Evolutionary conservation across 768 basidiomycete species (phyloP).

Genomic region (Hebeloma cylindrosporum): DNA sequence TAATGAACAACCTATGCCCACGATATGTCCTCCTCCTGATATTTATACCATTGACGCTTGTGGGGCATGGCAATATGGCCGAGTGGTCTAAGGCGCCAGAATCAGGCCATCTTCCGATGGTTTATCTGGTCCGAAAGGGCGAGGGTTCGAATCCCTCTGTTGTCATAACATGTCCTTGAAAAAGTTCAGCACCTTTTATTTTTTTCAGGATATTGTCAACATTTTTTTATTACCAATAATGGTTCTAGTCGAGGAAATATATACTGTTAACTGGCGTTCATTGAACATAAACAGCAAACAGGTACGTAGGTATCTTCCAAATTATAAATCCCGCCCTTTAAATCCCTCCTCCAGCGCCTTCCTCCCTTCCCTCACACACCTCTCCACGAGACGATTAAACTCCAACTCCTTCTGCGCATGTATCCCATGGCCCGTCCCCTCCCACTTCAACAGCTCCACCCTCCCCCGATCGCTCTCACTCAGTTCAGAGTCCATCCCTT

Average conservation of each 20-base stretch:
- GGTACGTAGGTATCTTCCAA: constrained; percentile 16
- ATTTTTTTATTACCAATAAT: too few species aligned
- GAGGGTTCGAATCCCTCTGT: constrained; percentile 35
- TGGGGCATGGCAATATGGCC: constrained; percentile 15
- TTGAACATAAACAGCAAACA: too few species aligned
- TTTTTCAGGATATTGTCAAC: too few species aligned
- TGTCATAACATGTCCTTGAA: too few species aligned
- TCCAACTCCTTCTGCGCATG: constrained; percentile 45
- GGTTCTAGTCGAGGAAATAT: too few species aligned
- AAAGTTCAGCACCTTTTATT: too few species aligned
- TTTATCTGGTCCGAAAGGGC: constrained; percentile 31
- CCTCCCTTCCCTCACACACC: constrained; percentile 53
- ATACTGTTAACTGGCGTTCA: too few species aligned
- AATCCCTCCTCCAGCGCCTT: constrained; percentile 25
- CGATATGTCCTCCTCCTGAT: too few species aligned
- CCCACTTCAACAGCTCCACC: constrained; percentile 53
- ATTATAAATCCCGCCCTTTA: constrained; percentile 9
- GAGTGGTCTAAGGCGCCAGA: constrained; percentile 21
- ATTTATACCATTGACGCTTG: too few species aligned
- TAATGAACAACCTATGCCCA: too few species aligned
- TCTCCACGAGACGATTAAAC: constrained; percentile 60
- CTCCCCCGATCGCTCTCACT: constrained; percentile 5
- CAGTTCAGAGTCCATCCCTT: constrained; percentile 55
- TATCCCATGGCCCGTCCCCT: constrained; percentile 64
- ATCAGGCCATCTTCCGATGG: constrained; percentile 11